Base-by-base conservation (phyloP, 495 filamentous ascomycete species). In the Corynascus novoguineensis region DNA sequence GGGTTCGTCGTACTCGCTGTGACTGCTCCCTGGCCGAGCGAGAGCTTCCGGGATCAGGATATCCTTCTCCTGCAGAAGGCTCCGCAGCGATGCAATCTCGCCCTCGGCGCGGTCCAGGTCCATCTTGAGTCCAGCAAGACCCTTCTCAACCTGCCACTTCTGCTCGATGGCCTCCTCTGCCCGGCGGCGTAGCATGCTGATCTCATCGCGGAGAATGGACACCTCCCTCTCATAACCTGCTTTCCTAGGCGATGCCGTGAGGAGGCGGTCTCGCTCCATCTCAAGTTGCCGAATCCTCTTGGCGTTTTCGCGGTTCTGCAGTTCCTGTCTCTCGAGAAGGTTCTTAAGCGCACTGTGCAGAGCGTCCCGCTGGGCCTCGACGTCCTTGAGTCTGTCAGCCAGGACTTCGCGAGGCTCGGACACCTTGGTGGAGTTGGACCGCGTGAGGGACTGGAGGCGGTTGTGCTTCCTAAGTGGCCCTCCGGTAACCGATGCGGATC, bases 61-160 rank as follows among this genome's bases (percentile, higher is more conserved):
- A 67, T 96, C 92, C 61, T 92, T 89, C 70, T 96, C 92, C 64
- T 88, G 78, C 17, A 98, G 81, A 22, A 98, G 78, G 24, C 72
- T 80, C 24, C 91, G 84, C 29, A 98, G 74, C 25, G 87, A 89
- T 29, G 78, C 74, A 12, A 92, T 96, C 74, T 98, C 95, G 67
- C 93, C 87, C 70, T 96, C 88, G 4, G 93, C 90, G 58, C 92
- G 88, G 66, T 98, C 95, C 28, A 98, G 82, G 67, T 98, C 93
- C 88, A 96, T 97, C 72, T 96, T 96, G 59, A 98, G 75, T 40
- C 92, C 92, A 56, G 85, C 81, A 14, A 98, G 78, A 24, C 91
- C 90, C 71, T 96, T 95, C 72, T 98, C 93, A 55, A 92, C 92
- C 71, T 93, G 87, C 82, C 86, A 97, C 75, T 97, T 97, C 64